Evolutionary conservation across 768 basidiomycete species (phyloP), one percentile per base, ranked within the genome.

Genomic region (Suillus subaureus): DNA sequence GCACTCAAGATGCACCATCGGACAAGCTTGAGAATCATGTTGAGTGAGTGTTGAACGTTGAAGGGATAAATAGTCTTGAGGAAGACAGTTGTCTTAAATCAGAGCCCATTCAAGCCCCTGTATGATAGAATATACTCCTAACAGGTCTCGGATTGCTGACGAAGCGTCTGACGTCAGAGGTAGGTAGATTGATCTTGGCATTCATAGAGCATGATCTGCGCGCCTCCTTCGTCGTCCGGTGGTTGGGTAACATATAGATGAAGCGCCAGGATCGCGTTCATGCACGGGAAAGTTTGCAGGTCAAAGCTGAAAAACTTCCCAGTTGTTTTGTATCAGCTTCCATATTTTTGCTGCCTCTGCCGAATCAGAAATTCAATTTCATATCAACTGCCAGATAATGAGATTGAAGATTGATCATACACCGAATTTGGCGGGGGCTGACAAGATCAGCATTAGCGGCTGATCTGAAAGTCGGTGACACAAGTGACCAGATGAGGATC

Each of bases 91-190:
- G 12, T 60, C 58, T 60, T 60, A 60, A 60, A 42, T 43, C 39
- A 28, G 26, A 28, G 26, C 23, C 37, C 9, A 23, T 26, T 6
- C 16, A 18, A 42, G 57, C 58, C 58, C 58, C 58, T 60, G 57
- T 42, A 28, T 40, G 13, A 1, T 40, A 35, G n/a, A 26, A 11
- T 58, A n/a, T n/a, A n/a, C 57, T 42, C 58, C 58, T 60, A 60
- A 60, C 39, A 60, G 2, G 21, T n/a, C 12, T 55, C 21, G 54
- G 54, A 55, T 33, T 21, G 58, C 39, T 60, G 58, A 60, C 58
- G 26, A 60, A 42, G 26, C 5, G 6, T 28, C 58, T 60, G 58
- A 60, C 58, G 58, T 60, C 58, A 60, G 58, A 40, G 37, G 26
- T 11, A 0, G 16, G 16, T 23, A 57, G 35, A 26, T 58, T 11